Evolutionary conservation across 108 stramenopile genomes (phyloP).

Genomic region (Cyclostephanos invisitatus): DNA sequence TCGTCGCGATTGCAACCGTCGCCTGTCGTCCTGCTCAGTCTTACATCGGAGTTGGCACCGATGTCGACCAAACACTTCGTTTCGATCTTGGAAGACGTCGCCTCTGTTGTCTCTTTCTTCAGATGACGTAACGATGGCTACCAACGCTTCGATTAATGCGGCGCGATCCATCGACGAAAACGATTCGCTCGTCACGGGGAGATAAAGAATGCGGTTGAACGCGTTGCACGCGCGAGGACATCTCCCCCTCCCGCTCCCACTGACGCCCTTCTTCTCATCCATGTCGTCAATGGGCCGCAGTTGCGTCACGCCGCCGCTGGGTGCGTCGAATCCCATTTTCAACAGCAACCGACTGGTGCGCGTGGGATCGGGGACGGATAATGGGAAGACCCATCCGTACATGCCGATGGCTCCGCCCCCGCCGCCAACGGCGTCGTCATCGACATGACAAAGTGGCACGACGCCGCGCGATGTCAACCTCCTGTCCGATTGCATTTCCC

Average conservation of each 20-base stretch:
- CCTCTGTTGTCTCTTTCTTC: background rate
- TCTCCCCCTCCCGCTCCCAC: background rate
- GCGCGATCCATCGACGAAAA: constrained; percentile 38
- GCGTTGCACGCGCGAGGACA: constrained; percentile 46
- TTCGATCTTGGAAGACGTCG: no score
- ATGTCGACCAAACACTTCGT: background rate
- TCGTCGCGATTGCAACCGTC: background rate
- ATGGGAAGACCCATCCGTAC: constrained; percentile 63
- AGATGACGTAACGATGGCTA: constrained; percentile 5
- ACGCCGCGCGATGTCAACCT: background rate
- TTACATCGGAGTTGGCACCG: constrained; percentile 1
- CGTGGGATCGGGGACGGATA: constrained; percentile 44
- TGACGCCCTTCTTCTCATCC: background rate
- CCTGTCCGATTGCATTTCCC: background rate
- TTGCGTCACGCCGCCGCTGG: constrained; percentile 67
- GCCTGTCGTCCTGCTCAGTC: background rate
- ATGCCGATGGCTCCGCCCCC: constrained; percentile 5
- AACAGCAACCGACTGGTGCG: constrained; percentile 40
- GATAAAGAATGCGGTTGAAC: constrained; percentile 67
- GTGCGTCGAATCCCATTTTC: constrained; percentile 63
- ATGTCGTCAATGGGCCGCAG: constrained; percentile 47
- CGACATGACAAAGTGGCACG: constrained; percentile 7
- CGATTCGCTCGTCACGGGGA: constrained; percentile 59
- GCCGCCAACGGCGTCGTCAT: background rate
- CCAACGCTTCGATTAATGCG: constrained; percentile 34